Conservation (phyloP, 805 yeast genomes). For the Candida taoyuanica region DNA sequence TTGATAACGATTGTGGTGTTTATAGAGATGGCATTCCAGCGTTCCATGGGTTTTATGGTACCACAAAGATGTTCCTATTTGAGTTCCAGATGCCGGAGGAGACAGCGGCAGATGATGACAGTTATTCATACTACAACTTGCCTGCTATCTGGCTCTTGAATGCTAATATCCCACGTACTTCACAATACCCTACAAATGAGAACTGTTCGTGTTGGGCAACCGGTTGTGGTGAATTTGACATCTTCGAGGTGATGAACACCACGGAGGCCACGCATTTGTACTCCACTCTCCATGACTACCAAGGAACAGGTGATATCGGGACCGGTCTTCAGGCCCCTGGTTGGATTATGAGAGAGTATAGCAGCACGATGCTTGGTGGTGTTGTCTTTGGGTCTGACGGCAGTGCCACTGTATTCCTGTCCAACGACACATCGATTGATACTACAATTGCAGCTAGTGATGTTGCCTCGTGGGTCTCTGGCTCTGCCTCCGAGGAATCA, state of each 20-base stretch:
- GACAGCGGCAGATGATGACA: conserved; percentile 28
- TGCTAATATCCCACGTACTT: conserved; percentile 68
- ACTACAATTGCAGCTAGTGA: conserved; percentile 39
- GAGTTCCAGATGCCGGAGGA: conserved; percentile 67
- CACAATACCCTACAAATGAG: conserved; percentile 58
- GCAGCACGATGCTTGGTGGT: conserved; percentile 60
- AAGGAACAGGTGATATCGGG: conserved; percentile 60
- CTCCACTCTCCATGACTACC: conserved; percentile 73
- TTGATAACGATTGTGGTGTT: conserved; percentile 62
- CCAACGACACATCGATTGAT: conserved; percentile 48
- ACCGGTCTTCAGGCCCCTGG: conserved; percentile 57
- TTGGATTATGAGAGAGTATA: conserved; percentile 49
- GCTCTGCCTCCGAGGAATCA: conserved; percentile 27
- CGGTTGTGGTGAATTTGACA: conserved; percentile 78
- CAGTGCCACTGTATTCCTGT: conserved; percentile 54
- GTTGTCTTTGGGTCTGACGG: conserved; percentile 63
- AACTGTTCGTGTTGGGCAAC: conserved; percentile 74
- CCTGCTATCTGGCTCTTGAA: conserved; percentile 78
- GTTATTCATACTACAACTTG: conserved; percentile 43
- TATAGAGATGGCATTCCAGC: conserved; percentile 74
- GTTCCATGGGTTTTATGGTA: conserved; percentile 64
- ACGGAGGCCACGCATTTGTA: conserved; percentile 52
- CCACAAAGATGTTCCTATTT: conserved; percentile 66
- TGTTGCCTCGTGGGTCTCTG: conserved; percentile 42
- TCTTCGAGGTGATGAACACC: conserved; percentile 67